A percentile compares a stretch with the other conserved stretches of the same genome.
Evolutionary conservation across 768 basidiomycete species (phyloP).

Genomic region (Suillus bovinus): DNA sequence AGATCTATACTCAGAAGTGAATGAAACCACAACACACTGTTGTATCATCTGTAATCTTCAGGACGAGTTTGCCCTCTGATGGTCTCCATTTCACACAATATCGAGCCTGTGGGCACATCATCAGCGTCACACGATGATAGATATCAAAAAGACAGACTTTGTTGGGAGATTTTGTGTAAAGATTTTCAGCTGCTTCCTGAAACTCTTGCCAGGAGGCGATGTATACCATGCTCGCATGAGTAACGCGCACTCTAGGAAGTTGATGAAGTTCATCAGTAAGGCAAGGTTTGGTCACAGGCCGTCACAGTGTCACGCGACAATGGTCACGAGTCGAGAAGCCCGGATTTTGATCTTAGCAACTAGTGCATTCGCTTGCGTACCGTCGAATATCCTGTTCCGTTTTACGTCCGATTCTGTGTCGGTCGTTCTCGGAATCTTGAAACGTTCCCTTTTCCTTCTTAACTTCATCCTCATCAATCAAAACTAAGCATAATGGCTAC

Average conservation of each 20-base stretch:
- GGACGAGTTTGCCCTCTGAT: constrained; percentile 81
- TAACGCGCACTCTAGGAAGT: background rate
- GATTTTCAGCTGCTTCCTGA: constrained; percentile 84
- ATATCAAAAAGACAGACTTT: constrained; percentile 49
- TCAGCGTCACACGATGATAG: background rate
- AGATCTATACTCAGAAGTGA: background rate
- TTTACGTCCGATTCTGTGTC: constrained; percentile 3
- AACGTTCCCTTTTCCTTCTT: background rate
- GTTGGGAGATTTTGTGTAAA: constrained; percentile 80
- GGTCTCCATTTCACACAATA: constrained; percentile 93
- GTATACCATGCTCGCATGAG: constrained; percentile 78
- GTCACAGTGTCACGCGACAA: constrained; percentile 6
- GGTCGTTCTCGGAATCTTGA: background rate
- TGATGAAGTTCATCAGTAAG: constrained; percentile 15
- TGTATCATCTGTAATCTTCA: constrained; percentile 92
- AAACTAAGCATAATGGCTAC: constrained; percentile 23
- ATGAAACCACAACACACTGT: constrained; percentile 55
- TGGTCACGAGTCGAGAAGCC: constrained; percentile 3
- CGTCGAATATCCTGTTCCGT: background rate
- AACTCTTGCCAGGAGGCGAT: constrained; percentile 89
- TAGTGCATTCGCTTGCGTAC: no score
- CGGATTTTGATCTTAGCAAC: no score
- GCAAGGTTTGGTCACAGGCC: constrained; percentile 18
- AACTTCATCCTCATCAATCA: background rate
- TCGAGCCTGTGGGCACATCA: constrained; percentile 57